A percentile compares a stretch with the other conserved stretches of the same genome.
These are phyloP conservation scores for Rutidosis leptorrhynchoides DNA, from an alignment of 129 eudicot species.

Conservation along the genomic window DNA sequence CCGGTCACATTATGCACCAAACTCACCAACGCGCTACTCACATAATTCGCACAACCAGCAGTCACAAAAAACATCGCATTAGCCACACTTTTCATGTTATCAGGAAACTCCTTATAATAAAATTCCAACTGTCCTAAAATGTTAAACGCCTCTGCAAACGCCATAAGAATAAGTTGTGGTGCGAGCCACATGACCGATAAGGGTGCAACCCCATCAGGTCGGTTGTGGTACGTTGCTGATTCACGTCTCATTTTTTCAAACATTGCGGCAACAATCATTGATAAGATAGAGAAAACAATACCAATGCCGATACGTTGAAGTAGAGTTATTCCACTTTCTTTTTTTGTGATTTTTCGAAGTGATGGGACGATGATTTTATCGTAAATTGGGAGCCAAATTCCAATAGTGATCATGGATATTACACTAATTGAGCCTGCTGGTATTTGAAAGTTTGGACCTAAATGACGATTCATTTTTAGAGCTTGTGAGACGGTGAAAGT, in stretches of 20 bases:
- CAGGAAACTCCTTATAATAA: conserved; percentile 86
- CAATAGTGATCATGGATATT: conserved; percentile 66
- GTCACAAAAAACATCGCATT: conserved; percentile 39
- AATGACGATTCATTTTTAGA: conserved; percentile 66
- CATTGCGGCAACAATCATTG: conserved; percentile 79
- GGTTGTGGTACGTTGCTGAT: conserved; percentile 35
- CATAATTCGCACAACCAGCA: conserved; percentile 55
- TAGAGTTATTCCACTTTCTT: conserved; percentile 71
- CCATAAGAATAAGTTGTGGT: conserved; percentile 76
- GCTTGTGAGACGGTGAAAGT: conserved; percentile 84
- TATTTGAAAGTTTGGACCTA: conserved; percentile 61
- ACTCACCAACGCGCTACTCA: conserved; percentile 50
- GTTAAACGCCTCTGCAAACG: conserved; percentile 79
- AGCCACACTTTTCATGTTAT: conserved; percentile 66
- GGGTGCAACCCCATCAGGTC: conserved; percentile 52
- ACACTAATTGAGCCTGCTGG: conserved; percentile 74
- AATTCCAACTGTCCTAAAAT: conserved; percentile 79
- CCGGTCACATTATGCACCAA: conserved; percentile 54
- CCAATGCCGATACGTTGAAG: conserved; percentile 91
- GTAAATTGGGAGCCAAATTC: conserved; percentile 79
- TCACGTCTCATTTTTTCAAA: conserved; percentile 64
- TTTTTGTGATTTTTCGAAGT: conserved; percentile 53
- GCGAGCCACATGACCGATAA: conserved; percentile 75
- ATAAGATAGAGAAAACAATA: conserved; percentile 45
- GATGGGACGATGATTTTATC: conserved; percentile 66